A percentile compares a stretch with the other conserved stretches of the same genome.
phyloP scores from a whole-genome alignment of 352 stramenopile genomes.

The Pythium apleroticum region DNA sequence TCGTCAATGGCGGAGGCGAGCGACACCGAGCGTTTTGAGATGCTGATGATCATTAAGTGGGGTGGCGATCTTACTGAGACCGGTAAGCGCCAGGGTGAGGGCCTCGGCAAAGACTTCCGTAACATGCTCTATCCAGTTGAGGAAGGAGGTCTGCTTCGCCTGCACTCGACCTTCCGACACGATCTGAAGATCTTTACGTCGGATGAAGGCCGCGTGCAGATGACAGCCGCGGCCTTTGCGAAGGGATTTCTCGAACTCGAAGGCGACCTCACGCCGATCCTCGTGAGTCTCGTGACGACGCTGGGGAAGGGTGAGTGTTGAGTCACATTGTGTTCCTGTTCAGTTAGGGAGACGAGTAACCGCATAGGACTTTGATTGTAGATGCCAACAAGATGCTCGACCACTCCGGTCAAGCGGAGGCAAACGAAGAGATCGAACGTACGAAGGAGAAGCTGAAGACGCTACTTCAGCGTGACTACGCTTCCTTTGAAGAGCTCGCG shows the following conservation, averaged over 20 bases:
- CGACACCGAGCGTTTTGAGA: constrained; percentile 72
- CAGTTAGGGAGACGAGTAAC: background rate
- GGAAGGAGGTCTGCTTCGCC: constrained; percentile 93
- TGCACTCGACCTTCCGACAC: constrained; percentile 99
- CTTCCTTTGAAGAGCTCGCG: constrained; percentile 62
- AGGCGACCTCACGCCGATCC: constrained; percentile 98
- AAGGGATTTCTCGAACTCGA: constrained; percentile 99
- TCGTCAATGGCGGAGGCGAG: constrained; percentile 15
- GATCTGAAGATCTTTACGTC: constrained; percentile 99
- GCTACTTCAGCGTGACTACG: constrained; percentile 86
- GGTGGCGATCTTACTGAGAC: constrained; percentile 98
- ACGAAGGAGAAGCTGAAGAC: constrained; percentile 89
- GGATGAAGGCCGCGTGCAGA: constrained; percentile 99
- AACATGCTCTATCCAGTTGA: constrained; percentile 89
- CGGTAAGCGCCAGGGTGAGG: constrained; percentile 96
- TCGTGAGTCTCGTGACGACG: constrained; percentile 95
- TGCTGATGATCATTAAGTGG: constrained; percentile 99
- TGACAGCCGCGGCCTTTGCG: constrained; percentile 99
- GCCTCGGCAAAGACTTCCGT: constrained; percentile 92
- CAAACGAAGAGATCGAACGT: constrained; percentile 89
- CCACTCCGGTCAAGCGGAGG: constrained; percentile 96
- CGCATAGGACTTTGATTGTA: constrained; percentile 13
- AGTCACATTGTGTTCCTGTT: too few species aligned
- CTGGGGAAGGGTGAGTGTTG: constrained; percentile 64
- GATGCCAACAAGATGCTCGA: constrained; percentile 98